Conservation (phyloP, 805 yeast species). For the Teunomyces panamensis region DNA sequence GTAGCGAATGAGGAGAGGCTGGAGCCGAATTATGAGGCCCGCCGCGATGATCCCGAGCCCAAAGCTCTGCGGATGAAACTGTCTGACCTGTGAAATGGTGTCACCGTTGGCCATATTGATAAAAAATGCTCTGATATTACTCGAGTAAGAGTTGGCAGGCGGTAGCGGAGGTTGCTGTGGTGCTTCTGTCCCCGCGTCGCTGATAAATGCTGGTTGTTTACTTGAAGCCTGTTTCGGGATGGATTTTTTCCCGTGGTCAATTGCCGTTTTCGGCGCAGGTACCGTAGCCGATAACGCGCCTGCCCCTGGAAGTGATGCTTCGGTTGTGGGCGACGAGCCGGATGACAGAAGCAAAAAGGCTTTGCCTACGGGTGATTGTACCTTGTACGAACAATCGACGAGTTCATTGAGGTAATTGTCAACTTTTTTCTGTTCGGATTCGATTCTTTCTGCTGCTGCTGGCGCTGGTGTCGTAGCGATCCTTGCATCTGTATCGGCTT, state of each 20-base stretch:
- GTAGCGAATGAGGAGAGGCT: slow-evolving; percentile 21
- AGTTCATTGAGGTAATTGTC: slow-evolving; percentile 30
- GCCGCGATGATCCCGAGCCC: slow-evolving; percentile 25
- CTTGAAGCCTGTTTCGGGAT: background rate
- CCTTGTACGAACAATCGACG: slow-evolving; percentile 28
- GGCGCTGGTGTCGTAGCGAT: background rate
- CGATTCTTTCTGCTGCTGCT: background rate
- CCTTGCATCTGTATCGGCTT: slow-evolving; percentile 13
- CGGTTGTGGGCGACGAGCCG: too few species aligned
- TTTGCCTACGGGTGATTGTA: slow-evolving; percentile 12
- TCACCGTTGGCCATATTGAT: background rate
- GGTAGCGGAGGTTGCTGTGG: background rate
- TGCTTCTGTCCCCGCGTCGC: background rate
- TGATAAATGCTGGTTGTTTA: background rate
- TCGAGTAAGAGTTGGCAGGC: background rate
- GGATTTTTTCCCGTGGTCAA: background rate
- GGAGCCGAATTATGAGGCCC: slow-evolving; percentile 17
- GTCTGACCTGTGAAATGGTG: slow-evolving; percentile 4
- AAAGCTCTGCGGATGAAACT: slow-evolving; percentile 27
- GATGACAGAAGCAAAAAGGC: background rate
- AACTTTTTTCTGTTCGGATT: slow-evolving; percentile 15
- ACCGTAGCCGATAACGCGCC: background rate
- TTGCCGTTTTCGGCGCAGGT: background rate
- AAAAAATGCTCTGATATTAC: background rate
- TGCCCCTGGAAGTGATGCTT: background rate